Percentiles rank a stretch among this genome's conserved stretches.
These are phyloP conservation scores for Xylaria sp. DNA, from an alignment of 2,329 filamentous ascomycete species.

Conservation along the genomic window DNA sequence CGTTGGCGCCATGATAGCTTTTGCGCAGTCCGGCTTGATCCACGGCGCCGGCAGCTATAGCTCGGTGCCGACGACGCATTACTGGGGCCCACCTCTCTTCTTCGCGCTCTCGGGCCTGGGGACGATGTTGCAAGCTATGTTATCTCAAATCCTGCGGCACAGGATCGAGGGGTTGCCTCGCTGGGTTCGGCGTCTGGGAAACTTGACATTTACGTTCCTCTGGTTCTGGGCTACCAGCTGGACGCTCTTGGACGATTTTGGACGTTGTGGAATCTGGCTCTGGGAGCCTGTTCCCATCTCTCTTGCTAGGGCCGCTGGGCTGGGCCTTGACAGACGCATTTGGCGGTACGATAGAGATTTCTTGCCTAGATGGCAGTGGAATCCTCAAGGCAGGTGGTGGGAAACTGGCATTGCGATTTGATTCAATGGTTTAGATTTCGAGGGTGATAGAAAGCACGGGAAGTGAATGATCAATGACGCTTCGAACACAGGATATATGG, in stretches of 20 bases:
- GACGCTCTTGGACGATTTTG: conserved; percentile 80
- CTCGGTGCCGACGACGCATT: conserved; percentile 63
- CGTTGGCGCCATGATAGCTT: conserved; percentile 62
- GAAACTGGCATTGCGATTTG: conserved; percentile 55
- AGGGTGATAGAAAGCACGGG: background rate
- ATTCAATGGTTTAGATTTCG: conserved; percentile 43
- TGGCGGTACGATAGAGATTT: conserved; percentile 73
- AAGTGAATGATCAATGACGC: background rate
- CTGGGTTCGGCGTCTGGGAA: conserved; percentile 62
- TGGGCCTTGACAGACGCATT: conserved; percentile 33
- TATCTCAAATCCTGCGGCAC: conserved; percentile 33
- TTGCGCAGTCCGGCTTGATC: conserved; percentile 73
- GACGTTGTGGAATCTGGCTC: conserved; percentile 78
- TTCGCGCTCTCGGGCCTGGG: conserved; percentile 78
- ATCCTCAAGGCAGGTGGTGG: conserved; percentile 70
- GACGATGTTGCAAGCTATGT: conserved; percentile 66
- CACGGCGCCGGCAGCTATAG: conserved; percentile 79
- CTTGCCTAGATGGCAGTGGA: conserved; percentile 64
- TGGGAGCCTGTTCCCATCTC: conserved; percentile 83
- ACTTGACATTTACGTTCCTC: conserved; percentile 68
- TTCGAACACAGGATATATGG: conserved; percentile 11
- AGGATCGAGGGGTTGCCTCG: conserved; percentile 53
- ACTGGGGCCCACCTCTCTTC: conserved; percentile 71
- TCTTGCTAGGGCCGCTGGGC: conserved; percentile 67
- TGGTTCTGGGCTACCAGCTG: conserved; percentile 77